phyloP scores from a whole-genome alignment of 805 yeast genomes.

The Pichia insulana region DNA sequence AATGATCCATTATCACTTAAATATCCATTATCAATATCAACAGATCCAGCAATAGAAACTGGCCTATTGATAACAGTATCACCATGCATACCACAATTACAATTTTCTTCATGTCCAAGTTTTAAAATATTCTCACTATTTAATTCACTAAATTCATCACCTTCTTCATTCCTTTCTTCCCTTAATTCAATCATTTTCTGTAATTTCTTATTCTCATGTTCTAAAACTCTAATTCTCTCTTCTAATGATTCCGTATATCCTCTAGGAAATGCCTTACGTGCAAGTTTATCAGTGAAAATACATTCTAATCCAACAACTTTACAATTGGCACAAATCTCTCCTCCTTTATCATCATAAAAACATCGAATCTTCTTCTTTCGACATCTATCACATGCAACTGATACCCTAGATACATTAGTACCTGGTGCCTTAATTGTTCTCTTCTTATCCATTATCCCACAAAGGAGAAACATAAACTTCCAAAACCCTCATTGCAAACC shows the following conservation, averaged over 20 bases:
- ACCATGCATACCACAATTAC: slow-evolving; percentile 42
- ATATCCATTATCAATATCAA: slow-evolving; percentile 38
- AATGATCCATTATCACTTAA: slow-evolving; percentile 38
- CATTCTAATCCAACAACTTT: slow-evolving; percentile 80
- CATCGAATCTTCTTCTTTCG: slow-evolving; percentile 72
- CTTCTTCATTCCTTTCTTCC: background rate
- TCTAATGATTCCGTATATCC: slow-evolving; percentile 89
- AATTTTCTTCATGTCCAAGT: slow-evolving; percentile 40
- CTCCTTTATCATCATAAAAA: slow-evolving; percentile 26
- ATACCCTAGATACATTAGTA: slow-evolving; percentile 55
- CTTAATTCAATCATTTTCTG: slow-evolving; percentile 53
- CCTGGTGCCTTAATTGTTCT: slow-evolving; percentile 66
- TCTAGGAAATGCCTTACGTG: slow-evolving; percentile 80
- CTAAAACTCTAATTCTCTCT: slow-evolving; percentile 79
- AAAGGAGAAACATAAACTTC: background rate
- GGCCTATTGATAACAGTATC: slow-evolving; percentile 54
- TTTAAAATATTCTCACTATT: slow-evolving; percentile 26
- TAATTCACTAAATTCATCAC: slow-evolving; percentile 6
- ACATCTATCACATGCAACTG: slow-evolving; percentile 90
- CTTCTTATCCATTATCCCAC: too few relatives aligned
- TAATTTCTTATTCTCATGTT: slow-evolving; percentile 67
- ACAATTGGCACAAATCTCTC: slow-evolving; percentile 58
- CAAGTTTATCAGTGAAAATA: slow-evolving; percentile 76
- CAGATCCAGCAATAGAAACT: slow-evolving; percentile 56
- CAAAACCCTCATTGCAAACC: background rate